Conservation (phyloP, 164 flowering plant species). For the Taxillus chinensis region DNA sequence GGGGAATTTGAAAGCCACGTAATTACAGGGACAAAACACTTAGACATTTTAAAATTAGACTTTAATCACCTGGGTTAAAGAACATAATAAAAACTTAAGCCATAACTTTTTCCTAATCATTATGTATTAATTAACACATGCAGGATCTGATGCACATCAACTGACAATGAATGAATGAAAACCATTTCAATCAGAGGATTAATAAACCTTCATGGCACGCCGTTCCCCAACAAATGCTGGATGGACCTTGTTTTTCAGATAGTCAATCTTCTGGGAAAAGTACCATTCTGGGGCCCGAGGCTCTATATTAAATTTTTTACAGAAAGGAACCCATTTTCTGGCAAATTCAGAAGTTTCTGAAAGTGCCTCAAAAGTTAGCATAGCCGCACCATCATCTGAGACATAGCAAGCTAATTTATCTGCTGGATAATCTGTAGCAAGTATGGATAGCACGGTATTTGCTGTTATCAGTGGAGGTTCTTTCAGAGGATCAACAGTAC, state of each 20-base stretch:
- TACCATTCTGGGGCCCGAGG: conserved; percentile 61
- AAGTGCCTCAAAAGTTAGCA: conserved; percentile 50
- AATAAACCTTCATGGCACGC: conserved; percentile 48
- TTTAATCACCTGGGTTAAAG: background rate
- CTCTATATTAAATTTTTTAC: conserved; percentile 44
- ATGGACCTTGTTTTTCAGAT: conserved; percentile 48
- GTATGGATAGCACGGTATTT: conserved; percentile 50
- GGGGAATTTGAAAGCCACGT: background rate
- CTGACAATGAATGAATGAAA: no score
- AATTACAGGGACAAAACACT: background rate
- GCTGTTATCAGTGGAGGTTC: conserved; percentile 60
- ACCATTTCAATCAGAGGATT: no score
- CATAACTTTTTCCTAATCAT: no score
- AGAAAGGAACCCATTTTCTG: conserved; percentile 55
- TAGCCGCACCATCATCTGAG: conserved; percentile 61
- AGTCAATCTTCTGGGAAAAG: conserved; percentile 44
- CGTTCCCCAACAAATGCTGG: conserved; percentile 48
- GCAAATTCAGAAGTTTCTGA: conserved; percentile 59
- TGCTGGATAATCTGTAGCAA: conserved; percentile 56
- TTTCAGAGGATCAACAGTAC: conserved; percentile 57
- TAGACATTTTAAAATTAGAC: background rate
- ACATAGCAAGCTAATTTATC: conserved; percentile 59
- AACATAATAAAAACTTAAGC: no score
- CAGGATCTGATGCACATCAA: background rate
- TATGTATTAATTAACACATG: background rate